Base-by-base conservation (phyloP, 176 grass and related monocot species). In the Musa schizocarpa region DNA sequence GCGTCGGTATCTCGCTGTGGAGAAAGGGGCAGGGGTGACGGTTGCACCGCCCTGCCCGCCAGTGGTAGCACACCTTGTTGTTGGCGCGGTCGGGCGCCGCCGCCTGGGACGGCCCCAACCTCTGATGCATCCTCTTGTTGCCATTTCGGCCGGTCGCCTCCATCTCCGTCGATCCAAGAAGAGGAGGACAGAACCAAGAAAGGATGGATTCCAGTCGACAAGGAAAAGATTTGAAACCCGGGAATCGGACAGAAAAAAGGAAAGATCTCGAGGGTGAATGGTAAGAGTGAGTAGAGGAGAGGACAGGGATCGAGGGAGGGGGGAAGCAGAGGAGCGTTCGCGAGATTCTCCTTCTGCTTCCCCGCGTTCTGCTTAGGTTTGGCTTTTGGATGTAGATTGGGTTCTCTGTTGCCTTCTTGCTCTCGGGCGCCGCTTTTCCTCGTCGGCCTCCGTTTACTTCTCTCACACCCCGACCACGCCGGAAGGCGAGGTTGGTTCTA, bases 21-120 rank as follows among this genome's bases (percentile, higher is more conserved):
- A 99, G 91, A 81, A 75, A 99, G 49, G 88, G 80, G 84, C 96
- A 99, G 12, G 88, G 91, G 85, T 92, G 90, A 65, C 91, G 91
- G 27, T 84, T 99, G 85, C 96, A 99, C 48, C 86, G 88, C 61
- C 96, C 96, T 1, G 87, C 88, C 68, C 81, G 86, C 96, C 96
- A 99, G 64, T 83, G 85, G 76, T 71, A 84, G 85, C 96, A 99
- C 55, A 99, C 91, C 76, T 81, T 91, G n/a, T 81, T 93, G n/a
- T 81, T 76, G 7, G 56, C 52, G 43, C 63, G 23, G 55, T 77
- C 77, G 22, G 72, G 78, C 0, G 79, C 81, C 8, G 79, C 10
- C 8, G 81, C 75, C 29, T 82, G 52, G 16, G 76, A 53, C 66
- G 81, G 78, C 1, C 86, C 86, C 1, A 88, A 3, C 27, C 89